Evolutionary conservation across 805 yeast species (phyloP), one percentile per base, ranked within the genome.

Genomic region (Lipomyces orientalis): DNA sequence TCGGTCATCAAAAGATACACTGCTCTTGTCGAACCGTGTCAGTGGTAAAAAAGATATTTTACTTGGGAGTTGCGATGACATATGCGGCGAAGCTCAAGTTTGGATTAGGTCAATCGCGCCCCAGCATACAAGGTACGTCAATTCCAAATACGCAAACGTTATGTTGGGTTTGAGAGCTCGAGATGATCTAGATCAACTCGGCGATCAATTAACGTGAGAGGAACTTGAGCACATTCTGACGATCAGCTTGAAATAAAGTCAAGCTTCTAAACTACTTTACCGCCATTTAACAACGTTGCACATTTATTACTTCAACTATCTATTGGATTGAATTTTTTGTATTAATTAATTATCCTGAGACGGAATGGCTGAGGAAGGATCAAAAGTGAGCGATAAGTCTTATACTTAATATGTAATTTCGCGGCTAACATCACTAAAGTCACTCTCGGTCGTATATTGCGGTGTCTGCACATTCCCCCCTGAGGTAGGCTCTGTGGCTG

Each of bases 401-500:
- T 9, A 31, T 34, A 31, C 7, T 58, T 58, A n/a, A 29, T 61
- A 1, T n/a, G n/a, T 16, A 19, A 12, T 16, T 43, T 22, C 9
- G 5, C 49, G 6, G 16, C 49, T 43, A 43, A 43, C 49, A 5
- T 43, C 49, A 4, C 22, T 43, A 9, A 43, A 68, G 71, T 66
- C 67, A 2, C 52, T 62, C 2, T 56, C 67, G 31, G 66, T 72
- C 7, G 22, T 71, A 5, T 73, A 73, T 62, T 73, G 75, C 56
- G 73, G 69, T 2, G 61, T 73, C n/a, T 73, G 75, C 66, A 64
- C 72, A 14, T 72, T 73, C 22, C 75, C 75, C 1, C 73, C 73
- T 14, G 75, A 68, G 65, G 71, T 68, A 54, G 12, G 61, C 29
- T 8, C 9, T 14, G 3, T 25, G 22, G 43, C n/a, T 34, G 10